Evolutionary conservation across 2,329 filamentous ascomycete species (phyloP), one percentile per base, ranked within the genome.

Genomic region (Endocalyx cinctus): DNA sequence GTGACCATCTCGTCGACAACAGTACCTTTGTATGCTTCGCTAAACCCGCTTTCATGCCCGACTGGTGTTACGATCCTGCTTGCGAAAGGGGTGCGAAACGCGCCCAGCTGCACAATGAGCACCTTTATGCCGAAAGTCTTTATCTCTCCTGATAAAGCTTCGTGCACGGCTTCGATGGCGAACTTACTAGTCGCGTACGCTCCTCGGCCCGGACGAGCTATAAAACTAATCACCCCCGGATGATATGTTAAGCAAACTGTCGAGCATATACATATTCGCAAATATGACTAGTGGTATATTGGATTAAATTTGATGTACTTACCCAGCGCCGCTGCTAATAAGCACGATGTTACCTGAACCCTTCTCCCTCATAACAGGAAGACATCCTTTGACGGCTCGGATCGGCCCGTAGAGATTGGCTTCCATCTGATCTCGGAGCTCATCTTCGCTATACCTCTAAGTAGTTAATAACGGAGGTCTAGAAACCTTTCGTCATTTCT

Each of bases 351-450:
- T 13, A 2, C 42, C 42, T 10, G 19, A 33, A 5, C 36, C 12
- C 12, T 35, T 34, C 5, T 17, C 33, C n/a, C 42, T 33, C 42
- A 45, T 43, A 10, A 12, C 18, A 4, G 42, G 40, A 2, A 45
- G 32, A 23, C 26, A 31, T 0, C 70, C 67, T 5, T 66, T 63
- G 17, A 65, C 60, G 1, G 72, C 61, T 35, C 69, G 72, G 32
- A 73, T 50, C 6, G 59, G 51, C 3, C 72, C 73, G 40, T 76
- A 70, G 18, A 77, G 67, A 35, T 78, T 77, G 19, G 70, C 72
- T 46, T 69, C 62, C 50, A 72, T 74, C 10, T 51, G 42, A 3
- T 33, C 12, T 33, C 17, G 18, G 33, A 30, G 35, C 18, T 37
- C 17, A 26, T 17, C n/a, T 37, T 37, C 20, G 35, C 33, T 27